Evolutionary conservation across 192 early-diverging fungal genomes (phyloP).

Genomic region (Linnemannia zychae): DNA sequence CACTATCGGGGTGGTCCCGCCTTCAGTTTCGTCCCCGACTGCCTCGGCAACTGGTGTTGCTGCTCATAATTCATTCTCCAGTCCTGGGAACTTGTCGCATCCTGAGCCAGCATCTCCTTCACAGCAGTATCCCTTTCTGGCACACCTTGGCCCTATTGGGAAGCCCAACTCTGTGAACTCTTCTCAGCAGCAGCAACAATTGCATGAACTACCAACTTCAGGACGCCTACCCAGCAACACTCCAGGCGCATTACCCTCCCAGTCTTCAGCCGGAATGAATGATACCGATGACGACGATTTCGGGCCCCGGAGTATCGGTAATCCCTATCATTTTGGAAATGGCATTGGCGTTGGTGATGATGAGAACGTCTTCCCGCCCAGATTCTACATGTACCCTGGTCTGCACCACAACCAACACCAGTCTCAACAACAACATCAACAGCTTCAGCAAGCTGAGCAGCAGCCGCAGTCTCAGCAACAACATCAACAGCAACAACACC

Average conservation of each 20-base stretch:
- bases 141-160: conserved; percentile 39
- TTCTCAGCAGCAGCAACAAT: neutral
- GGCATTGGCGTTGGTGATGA: neutral
- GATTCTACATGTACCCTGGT: conserved; percentile 42
- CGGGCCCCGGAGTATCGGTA: neutral
- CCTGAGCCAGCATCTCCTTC: conserved; percentile 4
- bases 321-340: conserved; percentile 27
- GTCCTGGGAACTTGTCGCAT: neutral
- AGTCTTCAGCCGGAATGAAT: neutral
- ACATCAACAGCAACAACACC: neutral
- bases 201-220: too few relatives aligned
- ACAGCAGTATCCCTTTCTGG: conserved; percentile 35
- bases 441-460: conserved; percentile 6
- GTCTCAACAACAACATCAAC: conserved; percentile 2
- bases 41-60: neutral
- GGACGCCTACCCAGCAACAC: neutral
- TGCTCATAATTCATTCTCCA: neutral
- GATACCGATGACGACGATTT: conserved; percentile 2
- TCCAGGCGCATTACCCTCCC: neutral
- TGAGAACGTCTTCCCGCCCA: conserved; percentile 16
- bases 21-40: neutral
- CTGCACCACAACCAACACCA: conserved; percentile 17
- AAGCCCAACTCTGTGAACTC: conserved; percentile 17
- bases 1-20: conserved; percentile 3
- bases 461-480: neutral